These are phyloP conservation scores for Carex sylvatica DNA, from an alignment of 202 grass and related monocot genomes.

Conservation along the genomic window DNA sequence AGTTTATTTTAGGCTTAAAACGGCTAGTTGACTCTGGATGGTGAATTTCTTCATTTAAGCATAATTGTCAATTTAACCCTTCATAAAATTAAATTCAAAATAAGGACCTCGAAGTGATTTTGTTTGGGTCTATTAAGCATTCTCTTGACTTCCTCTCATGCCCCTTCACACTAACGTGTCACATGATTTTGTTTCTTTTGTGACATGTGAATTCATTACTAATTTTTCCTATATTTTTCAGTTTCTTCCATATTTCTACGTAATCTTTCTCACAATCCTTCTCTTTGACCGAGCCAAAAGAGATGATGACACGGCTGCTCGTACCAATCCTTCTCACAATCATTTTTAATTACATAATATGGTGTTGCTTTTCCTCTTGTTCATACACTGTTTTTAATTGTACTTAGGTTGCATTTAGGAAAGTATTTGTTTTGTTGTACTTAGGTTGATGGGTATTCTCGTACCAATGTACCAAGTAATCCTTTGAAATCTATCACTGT, in stretches of 20 bases:
- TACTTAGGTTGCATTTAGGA: conserved; percentile 71
- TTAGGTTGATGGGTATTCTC: conserved; percentile 94
- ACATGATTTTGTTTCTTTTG: background rate
- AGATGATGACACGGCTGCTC: conserved; percentile 92
- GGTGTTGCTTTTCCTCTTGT: background rate
- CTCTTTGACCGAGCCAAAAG: conserved; percentile 96
- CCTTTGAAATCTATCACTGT: too few relatives aligned
- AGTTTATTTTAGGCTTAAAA: background rate
- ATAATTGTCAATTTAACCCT: background rate
- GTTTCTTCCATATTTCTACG: conserved; percentile 95
- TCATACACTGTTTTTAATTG: background rate
- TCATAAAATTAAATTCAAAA: background rate
- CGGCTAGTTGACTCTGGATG: conserved; percentile 56
- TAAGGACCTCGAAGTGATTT: background rate
- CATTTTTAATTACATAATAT: background rate
- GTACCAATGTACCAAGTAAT: conserved; percentile 51
- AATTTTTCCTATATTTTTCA: conserved; percentile 32
- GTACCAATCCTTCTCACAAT: conserved; percentile 45
- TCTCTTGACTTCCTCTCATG: background rate
- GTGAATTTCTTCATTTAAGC: conserved; percentile 34
- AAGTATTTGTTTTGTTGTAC: conserved; percentile 18
- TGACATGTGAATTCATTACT: background rate
- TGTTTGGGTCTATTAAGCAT: too few relatives aligned
- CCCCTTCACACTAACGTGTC: too few relatives aligned
- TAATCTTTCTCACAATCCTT: conserved; percentile 83